Base-by-base conservation (phyloP, 805 yeast species). In the Nadsonia fulvescens region DNA sequence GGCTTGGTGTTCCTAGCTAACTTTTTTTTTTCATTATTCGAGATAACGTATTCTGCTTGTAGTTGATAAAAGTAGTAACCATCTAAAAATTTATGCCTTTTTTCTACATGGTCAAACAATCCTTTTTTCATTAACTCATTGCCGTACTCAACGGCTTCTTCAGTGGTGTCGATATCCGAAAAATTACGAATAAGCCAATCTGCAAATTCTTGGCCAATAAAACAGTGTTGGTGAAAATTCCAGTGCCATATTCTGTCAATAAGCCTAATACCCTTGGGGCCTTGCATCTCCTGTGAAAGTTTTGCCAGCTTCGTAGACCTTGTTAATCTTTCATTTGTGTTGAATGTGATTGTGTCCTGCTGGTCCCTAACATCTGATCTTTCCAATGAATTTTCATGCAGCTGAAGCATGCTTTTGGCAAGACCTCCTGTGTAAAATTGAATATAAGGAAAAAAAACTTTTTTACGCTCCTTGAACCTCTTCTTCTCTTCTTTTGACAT, bases 181-280 rank as follows among this genome's bases (percentile, higher is more conserved):
- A 82, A 75, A 32, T 70, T 66, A 33, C 76, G 75, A 15, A 76
- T 55, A 29, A 86, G 45, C 95, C 96, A 86, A 16, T 68, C 65
- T 0, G 82, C 94, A 34, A 81, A 56, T 28, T 81, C 93, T 34
- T 71, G 67, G 1, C 96, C 96, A 13, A 79, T 46, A 42, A 86
- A 81, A 49, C 92, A 76, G 34, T 74, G 66, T 14, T 61, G 56
- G 43, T 79, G 91, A 4, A 65, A 54, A 34, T 70, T 70, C 66
- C 83, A 69, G 47, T 86, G 96, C 98, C 98, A 86, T 17, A 72
- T 64, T 37, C 95, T 58, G 39, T 81, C 93, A 1, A 65, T 70
- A 18, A 89, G 55, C 12, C 57, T 59, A 5, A 86, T 50, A 6
- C 82, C 83, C 23, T 61, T 57, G 1, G 61, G 56, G 4, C 73